Base-by-base conservation (phyloP, 495 filamentous ascomycete species). In the Umbilicaria muhlenbergii region DNA sequence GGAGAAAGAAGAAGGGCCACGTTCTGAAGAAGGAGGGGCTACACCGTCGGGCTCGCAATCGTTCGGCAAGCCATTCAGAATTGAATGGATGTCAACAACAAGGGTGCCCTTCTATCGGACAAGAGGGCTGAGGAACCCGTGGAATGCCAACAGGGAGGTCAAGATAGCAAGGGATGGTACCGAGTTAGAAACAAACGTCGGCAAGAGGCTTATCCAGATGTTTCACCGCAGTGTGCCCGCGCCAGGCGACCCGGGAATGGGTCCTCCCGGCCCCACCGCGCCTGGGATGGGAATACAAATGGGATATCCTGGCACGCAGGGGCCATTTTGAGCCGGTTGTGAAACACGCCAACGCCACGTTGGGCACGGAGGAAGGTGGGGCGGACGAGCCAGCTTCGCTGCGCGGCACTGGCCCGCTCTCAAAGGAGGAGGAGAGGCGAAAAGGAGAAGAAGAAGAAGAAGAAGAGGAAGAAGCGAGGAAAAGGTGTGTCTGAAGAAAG, bases 141-240 rank as follows among this genome's bases (percentile, higher is more conserved):
- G 88, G 91, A 96, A 98, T 58, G 80, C 85, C 1, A 94, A 94
- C 55, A 68, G 91, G 37, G 91, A 95, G 53, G 86, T 98, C 38
- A 98, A 98, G 57, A 93, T 98, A 51, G 91, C 91, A 8, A 71
- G 91, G 51, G 91, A 98, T 58, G 91, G 87, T 5, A 98, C 91
- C 0, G 91, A 95, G 61, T 67, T 98, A 15, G 89, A 96, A 58
- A 82, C 88, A 37, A 73, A 60, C 36, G 75, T 94, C 18, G 91
- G 89, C 11, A 77, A 75, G 50, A 75, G 75, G 52, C 63, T 96
- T 31, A 63, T 91, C 35, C 73, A 80, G 40, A 70, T 94, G 51
- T 95, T 96, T 56, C 77, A 89, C 5, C 19, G 19, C 19, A 21
- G 19, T 21, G 19, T 21, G 19, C 19, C 19, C 19, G 19, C 19